These are phyloP conservation scores for Syzygium aqueum DNA, from an alignment of 345 rosid genomes.

Conservation along the genomic window DNA sequence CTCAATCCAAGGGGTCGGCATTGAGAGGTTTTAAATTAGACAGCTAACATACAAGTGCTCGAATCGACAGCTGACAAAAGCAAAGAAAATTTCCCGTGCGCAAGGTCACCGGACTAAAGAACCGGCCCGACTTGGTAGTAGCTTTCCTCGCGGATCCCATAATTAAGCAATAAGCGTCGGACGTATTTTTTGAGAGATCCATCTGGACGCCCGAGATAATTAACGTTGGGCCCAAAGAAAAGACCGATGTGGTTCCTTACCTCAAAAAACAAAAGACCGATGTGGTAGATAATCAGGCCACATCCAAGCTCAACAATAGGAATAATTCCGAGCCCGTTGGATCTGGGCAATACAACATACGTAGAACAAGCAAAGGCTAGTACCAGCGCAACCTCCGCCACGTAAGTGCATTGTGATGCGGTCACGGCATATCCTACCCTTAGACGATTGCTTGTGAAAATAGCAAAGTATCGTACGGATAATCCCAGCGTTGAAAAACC, in stretches of 20 bases:
- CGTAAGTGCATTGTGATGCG: too few relatives aligned
- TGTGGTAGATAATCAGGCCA: too few relatives aligned
- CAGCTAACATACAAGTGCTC: neutral
- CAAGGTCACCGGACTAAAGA: neutral
- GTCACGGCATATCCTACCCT: fast-evolving
- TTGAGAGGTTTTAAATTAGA: neutral
- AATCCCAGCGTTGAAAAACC: neutral
- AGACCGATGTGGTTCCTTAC: too few relatives aligned
- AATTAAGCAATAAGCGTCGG: neutral
- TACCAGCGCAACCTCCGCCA: too few relatives aligned
- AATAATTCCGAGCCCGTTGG: too few relatives aligned
- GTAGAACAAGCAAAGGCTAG: too few relatives aligned
- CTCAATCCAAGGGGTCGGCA: too few relatives aligned
- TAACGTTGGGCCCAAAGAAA: neutral
- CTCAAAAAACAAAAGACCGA: fast-evolving
- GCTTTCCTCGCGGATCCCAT: neutral
- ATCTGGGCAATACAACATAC: too few relatives aligned
- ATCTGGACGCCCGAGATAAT: neutral
- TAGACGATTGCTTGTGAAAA: too few relatives aligned
- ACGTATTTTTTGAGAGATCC: neutral
- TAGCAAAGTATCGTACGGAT: neutral
- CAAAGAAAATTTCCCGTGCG: neutral
- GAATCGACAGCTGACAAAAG: neutral
- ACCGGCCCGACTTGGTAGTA: neutral
- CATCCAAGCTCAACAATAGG: too few relatives aligned